A percentile compares a stretch with the other conserved stretches of the same genome.
These are phyloP conservation scores for Phanerodontia chrysosporium DNA, from an alignment of 768 basidiomycete genomes.

Conservation along the genomic window DNA sequence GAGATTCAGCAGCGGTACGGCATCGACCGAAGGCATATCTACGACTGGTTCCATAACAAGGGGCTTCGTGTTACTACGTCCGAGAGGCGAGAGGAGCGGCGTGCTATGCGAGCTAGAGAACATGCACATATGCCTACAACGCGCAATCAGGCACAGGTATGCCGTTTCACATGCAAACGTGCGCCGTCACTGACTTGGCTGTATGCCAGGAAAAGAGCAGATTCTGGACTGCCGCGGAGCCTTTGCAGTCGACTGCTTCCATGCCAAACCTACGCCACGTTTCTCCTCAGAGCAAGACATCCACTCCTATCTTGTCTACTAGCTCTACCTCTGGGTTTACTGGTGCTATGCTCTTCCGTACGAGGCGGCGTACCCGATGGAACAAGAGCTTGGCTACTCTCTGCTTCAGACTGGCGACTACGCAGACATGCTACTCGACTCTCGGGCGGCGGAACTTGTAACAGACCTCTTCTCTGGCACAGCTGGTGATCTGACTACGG, in stretches of 20 bases:
- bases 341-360: neutral
- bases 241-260: neutral
- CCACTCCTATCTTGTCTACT: constrained; percentile 1
- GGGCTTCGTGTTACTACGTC: constrained; percentile 29
- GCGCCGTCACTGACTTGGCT: neutral
- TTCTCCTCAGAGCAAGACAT: neutral
- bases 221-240: neutral
- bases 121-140: neutral
- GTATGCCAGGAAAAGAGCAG: neutral
- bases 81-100: constrained; percentile 22
- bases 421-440: neutral
- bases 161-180: neutral
- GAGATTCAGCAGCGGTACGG: constrained; percentile 67
- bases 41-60: constrained; percentile 71
- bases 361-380: neutral
- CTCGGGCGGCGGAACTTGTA: neutral
- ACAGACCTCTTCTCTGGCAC: neutral
- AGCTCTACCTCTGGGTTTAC: neutral
- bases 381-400: neutral
- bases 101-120: constrained; percentile 12
- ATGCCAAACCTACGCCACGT: neutral
- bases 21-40: constrained; percentile 71
- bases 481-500: neutral
- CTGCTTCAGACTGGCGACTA: neutral
- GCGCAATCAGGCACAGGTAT: constrained; percentile 4